Base-by-base conservation (phyloP, 1,284 basidiomycete species). In the Rhodotorula glutinis region DNA sequence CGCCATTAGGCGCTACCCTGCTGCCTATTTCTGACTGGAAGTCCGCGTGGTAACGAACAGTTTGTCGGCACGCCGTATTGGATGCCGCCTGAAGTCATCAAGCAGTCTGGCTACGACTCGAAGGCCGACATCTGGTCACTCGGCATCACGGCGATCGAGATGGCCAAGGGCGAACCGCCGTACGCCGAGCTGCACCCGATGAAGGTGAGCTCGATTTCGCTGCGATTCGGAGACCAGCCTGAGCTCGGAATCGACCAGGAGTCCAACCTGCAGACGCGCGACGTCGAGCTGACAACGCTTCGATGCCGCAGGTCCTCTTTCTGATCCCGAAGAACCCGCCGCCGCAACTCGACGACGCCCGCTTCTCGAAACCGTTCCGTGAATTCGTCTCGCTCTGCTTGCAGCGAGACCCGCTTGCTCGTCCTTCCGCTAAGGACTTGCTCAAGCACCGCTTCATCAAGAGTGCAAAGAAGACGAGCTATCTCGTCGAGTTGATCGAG, bases 61-160 rank as follows among this genome's bases (percentile, higher is more conserved):
- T 67, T 72, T 40, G 72, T 73, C 57, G 72, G 72, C 8, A 73
- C 72, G 13, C 92, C 92, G 3, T 95, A 94, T 77, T 96, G 93
- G 93, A 99, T 99, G 95, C 93, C 92, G 29, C 95, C 95, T 11
- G 95, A 99, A 79, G 95, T 98, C 29, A 98, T 99, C 83, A 98
- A 98, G 80, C 95, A 98, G 81, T 95, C 91, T 69, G 96, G 96
- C 13, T 99, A 99, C 79, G 95, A 98, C 77, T 90, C 94, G 79
- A 98, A 97, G 78, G 95, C 95, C 17, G 95, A 99, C 79, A 97
- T 99, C 59, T 96, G 93, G 93, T 77, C 75, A 46, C 65, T 80
- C 23, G 80, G 78, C 9, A 98, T 98, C 78, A 98, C 95, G 8
- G 92, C 93, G 17, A 97, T 98, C 74, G 95, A 99, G 79, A 83